A percentile compares a stretch with the other conserved stretches of the same genome.
Evolutionary conservation across 331 rosid species (phyloP).

Genomic region (Telfairia occidentalis): DNA sequence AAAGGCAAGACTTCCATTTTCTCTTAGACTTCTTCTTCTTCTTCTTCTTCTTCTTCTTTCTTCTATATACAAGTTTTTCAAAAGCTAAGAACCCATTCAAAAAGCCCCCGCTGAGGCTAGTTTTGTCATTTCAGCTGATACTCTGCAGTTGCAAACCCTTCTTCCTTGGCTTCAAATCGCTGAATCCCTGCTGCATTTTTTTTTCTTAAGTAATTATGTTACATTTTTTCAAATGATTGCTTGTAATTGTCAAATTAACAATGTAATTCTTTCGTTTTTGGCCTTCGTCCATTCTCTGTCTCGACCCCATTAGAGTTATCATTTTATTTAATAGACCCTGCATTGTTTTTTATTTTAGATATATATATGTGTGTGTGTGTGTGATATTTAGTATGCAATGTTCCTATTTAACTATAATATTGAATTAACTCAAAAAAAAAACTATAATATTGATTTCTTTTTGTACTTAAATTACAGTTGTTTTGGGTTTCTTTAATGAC

Average conservation of each 20-base stretch:
- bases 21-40: neutral
- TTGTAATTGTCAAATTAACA: constrained; percentile 11
- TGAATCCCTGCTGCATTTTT: neutral
- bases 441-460: no score
- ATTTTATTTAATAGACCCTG: neutral
- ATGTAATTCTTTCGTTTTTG: neutral
- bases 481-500: no score
- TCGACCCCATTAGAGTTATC: neutral
- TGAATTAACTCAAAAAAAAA: no score
- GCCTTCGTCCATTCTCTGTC: neutral
- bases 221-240: neutral
- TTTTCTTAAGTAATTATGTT: neutral
- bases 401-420: no score
- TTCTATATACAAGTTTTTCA: neutral
- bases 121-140: constrained; percentile 7
- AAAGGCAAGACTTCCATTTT: neutral
- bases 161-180: constrained; percentile 6
- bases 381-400: no score
- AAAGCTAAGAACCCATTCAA: neutral
- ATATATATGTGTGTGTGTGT: no score
- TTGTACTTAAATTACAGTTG: no score
- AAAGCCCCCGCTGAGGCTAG: constrained; percentile 1
- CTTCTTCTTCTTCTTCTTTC: neutral
- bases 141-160: neutral
- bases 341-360: no score